These are phyloP conservation scores for Penicillium longicatenatum DNA, from an alignment of 495 filamentous ascomycete species.

Conservation along the genomic window DNA sequence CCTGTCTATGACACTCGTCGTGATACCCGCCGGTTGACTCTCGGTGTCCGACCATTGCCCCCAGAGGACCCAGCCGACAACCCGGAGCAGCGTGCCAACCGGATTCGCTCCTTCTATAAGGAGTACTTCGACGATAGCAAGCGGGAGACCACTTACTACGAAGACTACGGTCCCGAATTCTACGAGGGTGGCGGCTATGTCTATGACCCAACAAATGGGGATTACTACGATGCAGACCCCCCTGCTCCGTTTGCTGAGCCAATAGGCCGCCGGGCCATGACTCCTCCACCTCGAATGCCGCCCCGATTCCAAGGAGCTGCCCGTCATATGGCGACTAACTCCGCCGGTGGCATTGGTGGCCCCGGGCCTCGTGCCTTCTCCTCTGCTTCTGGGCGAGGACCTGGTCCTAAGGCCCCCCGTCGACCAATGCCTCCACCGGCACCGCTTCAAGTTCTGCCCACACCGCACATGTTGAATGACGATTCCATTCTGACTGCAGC, in stretches of 20 bases:
- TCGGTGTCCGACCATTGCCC: slow-evolving; percentile 90
- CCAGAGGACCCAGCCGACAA: slow-evolving; percentile 84
- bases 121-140: slow-evolving; percentile 96
- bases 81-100: slow-evolving; percentile 90
- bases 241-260: slow-evolving; percentile 73
- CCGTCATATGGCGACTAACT: slow-evolving; percentile 50
- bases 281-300: slow-evolving; percentile 80
- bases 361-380: slow-evolving; percentile 66
- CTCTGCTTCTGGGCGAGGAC: slow-evolving; percentile 60
- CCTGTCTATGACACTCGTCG: slow-evolving; percentile 41
- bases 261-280: slow-evolving; percentile 90
- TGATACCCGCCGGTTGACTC: slow-evolving; percentile 75
- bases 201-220: slow-evolving; percentile 74
- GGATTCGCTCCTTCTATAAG: slow-evolving; percentile 98
- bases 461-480: slow-evolving; percentile 82
- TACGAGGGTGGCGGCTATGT: slow-evolving; percentile 55
- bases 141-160: slow-evolving; percentile 57
- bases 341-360: slow-evolving; percentile 47
- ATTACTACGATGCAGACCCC: slow-evolving; percentile 65
- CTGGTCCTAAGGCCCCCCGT: slow-evolving; percentile 49
- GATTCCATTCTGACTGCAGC: slow-evolving; percentile 74
- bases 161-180: slow-evolving; percentile 69
- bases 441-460: slow-evolving; percentile 75
- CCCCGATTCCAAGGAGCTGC: slow-evolving; percentile 65
- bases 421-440: slow-evolving; percentile 73